These are phyloP conservation scores for Oryza punctata DNA, from an alignment of 176 grass and related monocot genomes.

Conservation along the genomic window DNA sequence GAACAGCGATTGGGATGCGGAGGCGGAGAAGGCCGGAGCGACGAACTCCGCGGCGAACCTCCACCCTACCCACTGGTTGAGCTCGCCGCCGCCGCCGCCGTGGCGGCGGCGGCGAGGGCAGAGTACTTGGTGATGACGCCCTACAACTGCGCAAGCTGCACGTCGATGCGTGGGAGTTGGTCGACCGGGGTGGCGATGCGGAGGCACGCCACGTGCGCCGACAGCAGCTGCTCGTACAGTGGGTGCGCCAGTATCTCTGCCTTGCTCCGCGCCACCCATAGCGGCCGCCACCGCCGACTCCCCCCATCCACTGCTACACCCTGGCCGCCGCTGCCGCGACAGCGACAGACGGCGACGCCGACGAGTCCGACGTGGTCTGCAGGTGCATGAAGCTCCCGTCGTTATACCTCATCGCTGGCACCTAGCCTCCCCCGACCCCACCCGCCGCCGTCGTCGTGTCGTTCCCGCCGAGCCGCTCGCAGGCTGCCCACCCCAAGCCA, in stretches of 20 bases:
- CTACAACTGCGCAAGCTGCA: conserved; percentile 57
- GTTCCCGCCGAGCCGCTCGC: conserved; percentile 25
- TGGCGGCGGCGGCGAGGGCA: conserved; percentile 30
- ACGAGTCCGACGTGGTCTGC: conserved; percentile 64
- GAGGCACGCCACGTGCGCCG: conserved; percentile 64
- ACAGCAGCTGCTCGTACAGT: conserved; percentile 72
- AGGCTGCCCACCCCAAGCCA: no score
- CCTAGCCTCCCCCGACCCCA: conserved; percentile 25
- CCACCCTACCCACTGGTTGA: no score
- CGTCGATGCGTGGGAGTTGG: conserved; percentile 70
- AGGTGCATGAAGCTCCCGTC: conserved; percentile 80
- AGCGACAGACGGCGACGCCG: conserved; percentile 28
- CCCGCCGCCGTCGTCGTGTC: conserved; percentile 31
- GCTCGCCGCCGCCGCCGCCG: conserved; percentile 55
- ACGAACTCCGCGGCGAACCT: no score
- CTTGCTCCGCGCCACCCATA: conserved; percentile 32
- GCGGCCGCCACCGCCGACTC: background rate
- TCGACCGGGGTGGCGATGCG: conserved; percentile 70
- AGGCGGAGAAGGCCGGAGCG: no score
- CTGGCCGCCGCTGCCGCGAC: conserved; percentile 19
- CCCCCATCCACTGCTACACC: conserved; percentile 33
- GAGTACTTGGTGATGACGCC: conserved; percentile 60
- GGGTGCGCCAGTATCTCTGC: conserved; percentile 63
- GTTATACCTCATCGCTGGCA: conserved; percentile 58
- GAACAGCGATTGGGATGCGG: no score